A percentile compares a stretch with the other conserved stretches of the same genome.
phyloP scores from a whole-genome alignment of 345 rosid genomes.

The Eucalyptus caleyi region DNA sequence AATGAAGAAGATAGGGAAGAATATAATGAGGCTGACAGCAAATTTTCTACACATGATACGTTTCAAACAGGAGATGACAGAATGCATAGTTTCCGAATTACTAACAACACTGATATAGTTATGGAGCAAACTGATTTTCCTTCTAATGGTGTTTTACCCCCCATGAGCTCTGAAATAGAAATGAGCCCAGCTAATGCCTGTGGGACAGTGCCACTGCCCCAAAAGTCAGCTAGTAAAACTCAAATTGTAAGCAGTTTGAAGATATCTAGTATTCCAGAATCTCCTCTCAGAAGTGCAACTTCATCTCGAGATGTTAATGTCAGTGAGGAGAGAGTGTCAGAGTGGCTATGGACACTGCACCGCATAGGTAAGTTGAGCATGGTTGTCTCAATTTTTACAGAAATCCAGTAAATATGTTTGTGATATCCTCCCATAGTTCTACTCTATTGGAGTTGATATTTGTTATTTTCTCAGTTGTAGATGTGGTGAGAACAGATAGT shows the following conservation, averaged over 20 bases:
- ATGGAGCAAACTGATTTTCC: constrained; percentile 44
- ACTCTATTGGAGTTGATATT: background rate
- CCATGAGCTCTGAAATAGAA: constrained; percentile 43
- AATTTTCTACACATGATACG: constrained; percentile 15
- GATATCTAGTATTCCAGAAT: constrained; percentile 49
- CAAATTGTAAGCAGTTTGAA: constrained; percentile 39
- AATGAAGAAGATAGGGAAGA: constrained; percentile 37
- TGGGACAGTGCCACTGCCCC: constrained; percentile 23
- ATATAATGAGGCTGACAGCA: constrained; percentile 15
- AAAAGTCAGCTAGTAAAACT: constrained; percentile 3
- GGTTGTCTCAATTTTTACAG: background rate
- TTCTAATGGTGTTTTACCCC: constrained; percentile 8
- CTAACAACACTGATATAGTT: constrained; percentile 62
- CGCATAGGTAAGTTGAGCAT: constrained; percentile 46
- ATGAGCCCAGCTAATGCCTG: constrained; percentile 21
- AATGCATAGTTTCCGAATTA: constrained; percentile 75
- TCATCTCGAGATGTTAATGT: constrained; percentile 21
- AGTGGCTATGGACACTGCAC: constrained; percentile 96
- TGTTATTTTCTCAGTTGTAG: constrained; percentile 51
- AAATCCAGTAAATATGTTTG: background rate
- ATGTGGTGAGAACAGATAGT: constrained; percentile 90
- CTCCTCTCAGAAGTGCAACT: constrained; percentile 30
- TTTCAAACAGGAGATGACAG: constrained; percentile 36
- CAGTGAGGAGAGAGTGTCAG: constrained; percentile 55
- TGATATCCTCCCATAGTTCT: background rate